phyloP scores from a whole-genome alignment of 495 filamentous ascomycete species.

The Aspergillus olivimuriae region DNA sequence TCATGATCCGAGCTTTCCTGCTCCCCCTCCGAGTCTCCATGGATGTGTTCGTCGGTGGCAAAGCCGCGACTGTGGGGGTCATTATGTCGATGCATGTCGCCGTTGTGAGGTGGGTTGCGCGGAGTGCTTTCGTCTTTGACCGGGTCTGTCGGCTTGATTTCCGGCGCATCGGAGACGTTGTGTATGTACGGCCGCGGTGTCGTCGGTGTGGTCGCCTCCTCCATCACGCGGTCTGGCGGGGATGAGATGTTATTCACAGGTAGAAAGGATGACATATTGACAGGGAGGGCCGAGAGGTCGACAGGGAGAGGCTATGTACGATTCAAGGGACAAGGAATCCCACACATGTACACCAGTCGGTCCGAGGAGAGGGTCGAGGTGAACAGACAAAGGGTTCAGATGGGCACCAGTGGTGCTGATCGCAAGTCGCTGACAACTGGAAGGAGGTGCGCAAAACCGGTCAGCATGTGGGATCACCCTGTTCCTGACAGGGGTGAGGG shows the following conservation, averaged over 20 bases:
- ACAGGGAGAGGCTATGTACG: constrained; percentile 13
- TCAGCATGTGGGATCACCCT: constrained; percentile 16
- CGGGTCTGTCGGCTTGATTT: constrained; percentile 21
- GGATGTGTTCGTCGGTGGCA: constrained; percentile 70
- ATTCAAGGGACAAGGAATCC: constrained; percentile 9
- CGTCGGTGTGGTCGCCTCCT: constrained; percentile 55
- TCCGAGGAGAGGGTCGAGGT: constrained; percentile 7
- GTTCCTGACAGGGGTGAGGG: not conserved
- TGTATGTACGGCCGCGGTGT: constrained; percentile 52
- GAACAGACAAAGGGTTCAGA: constrained; percentile 8
- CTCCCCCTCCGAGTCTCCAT: constrained; percentile 64
- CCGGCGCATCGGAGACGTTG: constrained; percentile 28
- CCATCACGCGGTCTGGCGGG: constrained; percentile 44
- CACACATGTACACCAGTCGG: constrained; percentile 2
- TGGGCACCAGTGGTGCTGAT: constrained; percentile 14
- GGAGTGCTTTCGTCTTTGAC: constrained; percentile 23
- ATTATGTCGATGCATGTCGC: constrained; percentile 3
- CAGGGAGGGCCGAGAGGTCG: constrained; percentile 10
- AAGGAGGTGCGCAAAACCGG: constrained; percentile 17
- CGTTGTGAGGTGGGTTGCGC: constrained; percentile 16
- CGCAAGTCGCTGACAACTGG: constrained; percentile 16
- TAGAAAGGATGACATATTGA: constrained; percentile 57
- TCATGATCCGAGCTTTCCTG: constrained; percentile 74
- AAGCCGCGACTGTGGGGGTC: constrained; percentile 33
- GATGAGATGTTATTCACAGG: constrained; percentile 69